Percentiles rank a stretch among this genome's conserved stretches.
phyloP scores from a whole-genome alignment of 805 yeast species.

The Clavispora santaluciae region DNA sequence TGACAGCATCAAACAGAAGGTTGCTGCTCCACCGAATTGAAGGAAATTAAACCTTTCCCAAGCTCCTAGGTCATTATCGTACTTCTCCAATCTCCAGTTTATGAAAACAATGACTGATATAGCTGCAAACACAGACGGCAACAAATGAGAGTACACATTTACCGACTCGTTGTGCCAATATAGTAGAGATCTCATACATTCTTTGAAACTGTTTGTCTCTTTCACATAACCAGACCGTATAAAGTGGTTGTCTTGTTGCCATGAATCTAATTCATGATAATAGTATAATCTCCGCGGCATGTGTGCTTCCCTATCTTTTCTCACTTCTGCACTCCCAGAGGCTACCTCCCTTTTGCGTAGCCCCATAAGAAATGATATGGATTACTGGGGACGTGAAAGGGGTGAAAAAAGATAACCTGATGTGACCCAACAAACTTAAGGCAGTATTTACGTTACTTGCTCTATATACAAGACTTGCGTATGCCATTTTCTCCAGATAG shows the following conservation, averaged over 20 bases:
- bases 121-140: constrained; percentile 36
- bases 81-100: constrained; percentile 21
- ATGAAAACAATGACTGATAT: constrained; percentile 23
- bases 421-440: neutral
- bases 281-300: constrained; percentile 11
- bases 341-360: neutral
- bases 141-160: constrained; percentile 63
- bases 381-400: neutral
- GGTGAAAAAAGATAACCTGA: neutral
- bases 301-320: neutral
- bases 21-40: constrained; percentile 54
- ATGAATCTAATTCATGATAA: constrained; percentile 58
- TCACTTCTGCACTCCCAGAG: neutral
- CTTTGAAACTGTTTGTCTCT: constrained; percentile 44
- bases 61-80: constrained; percentile 20
- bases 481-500: too few relatives aligned
- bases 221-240: constrained; percentile 62
- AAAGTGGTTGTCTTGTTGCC: constrained; percentile 74
- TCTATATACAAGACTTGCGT: neutral
- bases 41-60: constrained; percentile 49
- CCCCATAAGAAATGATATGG: neutral
- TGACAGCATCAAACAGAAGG: constrained; percentile 56
- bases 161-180: constrained; percentile 68
- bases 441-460: too few relatives aligned
- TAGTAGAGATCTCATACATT: constrained; percentile 45